A percentile compares a stretch with the other conserved stretches of the same genome.
Conservation (phyloP, 257 asterid genomes). For the Solanum boliviense region DNA sequence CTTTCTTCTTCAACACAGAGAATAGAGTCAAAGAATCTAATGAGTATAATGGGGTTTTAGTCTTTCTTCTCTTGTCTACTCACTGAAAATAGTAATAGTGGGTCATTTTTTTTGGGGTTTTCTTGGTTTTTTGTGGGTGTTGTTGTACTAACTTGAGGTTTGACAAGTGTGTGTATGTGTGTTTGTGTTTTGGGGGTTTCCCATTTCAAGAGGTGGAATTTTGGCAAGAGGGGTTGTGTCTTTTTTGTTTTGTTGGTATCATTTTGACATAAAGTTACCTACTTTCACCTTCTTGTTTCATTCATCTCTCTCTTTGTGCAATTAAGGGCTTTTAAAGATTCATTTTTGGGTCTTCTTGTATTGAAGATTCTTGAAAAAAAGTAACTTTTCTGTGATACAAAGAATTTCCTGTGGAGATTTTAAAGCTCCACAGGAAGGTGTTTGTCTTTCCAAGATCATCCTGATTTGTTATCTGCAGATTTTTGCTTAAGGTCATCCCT, state of each 20-base stretch:
- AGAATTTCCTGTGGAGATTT: constrained; percentile 2
- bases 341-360: background rate
- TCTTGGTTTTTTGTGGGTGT: background rate
- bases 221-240: background rate
- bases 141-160: background rate
- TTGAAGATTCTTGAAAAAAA: background rate
- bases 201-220: background rate
- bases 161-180: background rate
- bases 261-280: background rate
- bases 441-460: background rate
- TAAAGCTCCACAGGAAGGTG: background rate
- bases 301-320: background rate
- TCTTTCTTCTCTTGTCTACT: background rate
- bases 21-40: background rate
- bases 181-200: background rate
- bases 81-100: background rate
- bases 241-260: background rate
- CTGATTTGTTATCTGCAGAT: background rate
- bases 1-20: background rate
- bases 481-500: background rate
- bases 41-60: background rate
- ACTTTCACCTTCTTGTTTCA: background rate
- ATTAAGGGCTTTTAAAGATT: background rate
- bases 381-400: background rate
- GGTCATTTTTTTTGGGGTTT: background rate